Evolutionary conservation across 768 basidiomycete genomes (phyloP), one percentile per base, ranked within the genome.

Genomic region (Megacollybia marginata): DNA sequence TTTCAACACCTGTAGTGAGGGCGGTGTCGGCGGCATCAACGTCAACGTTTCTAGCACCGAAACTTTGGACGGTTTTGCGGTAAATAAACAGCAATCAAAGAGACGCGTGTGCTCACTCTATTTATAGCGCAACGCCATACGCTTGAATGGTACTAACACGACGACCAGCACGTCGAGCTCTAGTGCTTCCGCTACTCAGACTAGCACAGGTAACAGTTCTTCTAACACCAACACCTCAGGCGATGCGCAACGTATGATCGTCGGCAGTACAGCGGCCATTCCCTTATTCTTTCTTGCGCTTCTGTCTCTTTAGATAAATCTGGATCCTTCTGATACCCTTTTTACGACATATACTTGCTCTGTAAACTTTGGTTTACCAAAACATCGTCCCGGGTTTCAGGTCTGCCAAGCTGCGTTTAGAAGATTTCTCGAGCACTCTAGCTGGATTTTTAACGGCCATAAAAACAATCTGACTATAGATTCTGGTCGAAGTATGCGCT

Each of bases 11-110:
- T 84, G 82, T 60, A 70, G 66, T 2, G 52, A 68, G 46, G 82
- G 80, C 46, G 81, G 79, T 32, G 81, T 83, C 42, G 82, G 82
- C 36, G 82, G 64, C 9, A 78, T 84, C 56, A 83, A 84, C 56
- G 55, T 69, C 50, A 79, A 82, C 52, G 64, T 62, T 20, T 70
- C 69, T 19, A 70, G 65, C 43, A 66, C 66, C 20, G 61, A 59
- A 69, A 67, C 34, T 19, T 53, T 69, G 19, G 66, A 58, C 20
- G 71, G 66, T 18, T 80, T 81, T 56, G 61, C 64, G 59, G 77
- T 75, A 54, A 43, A 70, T n/a, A n/a, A n/a, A n/a, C n/a, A 61
- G n/a, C 43, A n/a, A 46, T 43, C 23, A 16, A 44, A 48, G 16
- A 32, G 43, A 46, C 23, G 6, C n/a, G n/a, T n/a, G n/a, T 38